A percentile compares a stretch with the other conserved stretches of the same genome.
These are phyloP conservation scores for Termitomyces sp. DNA, from an alignment of 768 basidiomycete genomes.

Conservation along the genomic window DNA sequence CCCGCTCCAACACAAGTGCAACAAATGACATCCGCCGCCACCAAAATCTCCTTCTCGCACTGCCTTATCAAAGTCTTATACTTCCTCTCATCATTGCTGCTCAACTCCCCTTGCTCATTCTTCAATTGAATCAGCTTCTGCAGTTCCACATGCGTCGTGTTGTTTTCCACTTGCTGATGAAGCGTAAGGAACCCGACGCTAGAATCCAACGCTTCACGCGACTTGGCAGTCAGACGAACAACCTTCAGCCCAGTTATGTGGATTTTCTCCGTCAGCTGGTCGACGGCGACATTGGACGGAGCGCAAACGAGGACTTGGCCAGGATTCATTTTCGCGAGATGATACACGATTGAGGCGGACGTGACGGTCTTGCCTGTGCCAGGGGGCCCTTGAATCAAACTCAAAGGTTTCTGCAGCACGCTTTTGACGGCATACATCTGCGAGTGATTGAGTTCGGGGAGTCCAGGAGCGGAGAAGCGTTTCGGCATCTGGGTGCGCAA, in stretches of 20 bases:
- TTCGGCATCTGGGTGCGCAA: conserved; percentile 93
- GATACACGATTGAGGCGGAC: conserved; percentile 97
- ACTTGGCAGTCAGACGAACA: conserved; percentile 96
- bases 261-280: conserved; percentile 98
- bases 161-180: conserved; percentile 97
- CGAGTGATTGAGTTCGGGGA: conserved; percentile 98
- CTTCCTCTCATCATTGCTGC: conserved; percentile 94
- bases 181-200: conserved; percentile 90
- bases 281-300: conserved; percentile 98
- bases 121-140: conserved; percentile 98
- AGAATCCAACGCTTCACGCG: conserved; percentile 96
- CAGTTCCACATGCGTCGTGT: conserved; percentile 91
- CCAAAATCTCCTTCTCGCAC: conserved; percentile 96
- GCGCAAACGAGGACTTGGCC: conserved; percentile 99
- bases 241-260: conserved; percentile 99
- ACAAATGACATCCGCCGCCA: conserved; percentile 95
- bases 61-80: conserved; percentile 94
- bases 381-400: conserved; percentile 96
- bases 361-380: conserved; percentile 99
- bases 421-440: conserved; percentile 99
- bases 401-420: conserved; percentile 95
- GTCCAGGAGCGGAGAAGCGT: conserved; percentile 92
- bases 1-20: conserved; percentile 98
- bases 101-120: conserved; percentile 96
- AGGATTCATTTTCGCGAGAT: conserved; percentile 99